These are phyloP conservation scores for Arxiozyma slooffiae DNA, from an alignment of 1,139 yeast species.

Conservation along the genomic window DNA sequence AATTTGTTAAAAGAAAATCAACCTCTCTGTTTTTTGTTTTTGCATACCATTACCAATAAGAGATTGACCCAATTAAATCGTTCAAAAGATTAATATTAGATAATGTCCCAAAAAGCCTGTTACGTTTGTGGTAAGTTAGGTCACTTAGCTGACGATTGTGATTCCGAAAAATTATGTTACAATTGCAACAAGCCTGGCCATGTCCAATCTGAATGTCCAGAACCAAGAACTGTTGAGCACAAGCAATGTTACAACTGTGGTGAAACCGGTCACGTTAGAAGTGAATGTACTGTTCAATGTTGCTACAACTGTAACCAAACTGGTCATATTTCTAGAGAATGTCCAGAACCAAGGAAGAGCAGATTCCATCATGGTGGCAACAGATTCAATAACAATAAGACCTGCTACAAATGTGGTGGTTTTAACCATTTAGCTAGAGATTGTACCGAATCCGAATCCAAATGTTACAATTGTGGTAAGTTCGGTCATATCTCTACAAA, in stretches of 20 bases:
- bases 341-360: constrained; percentile 39
- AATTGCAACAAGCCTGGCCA: constrained; percentile 89
- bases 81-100: neutral
- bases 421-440: constrained; percentile 90
- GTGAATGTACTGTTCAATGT: constrained; percentile 55
- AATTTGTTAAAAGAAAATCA: too few species aligned
- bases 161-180: constrained; percentile 78
- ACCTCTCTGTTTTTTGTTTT: too few species aligned
- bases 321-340: constrained; percentile 76
- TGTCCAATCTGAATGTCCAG: constrained; percentile 78
- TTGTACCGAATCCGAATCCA: constrained; percentile 67
- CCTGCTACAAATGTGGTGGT: constrained; percentile 89
- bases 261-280: constrained; percentile 65
- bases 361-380: constrained; percentile 7
- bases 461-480: constrained; percentile 90
- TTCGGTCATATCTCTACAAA: constrained; percentile 83
- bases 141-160: constrained; percentile 82
- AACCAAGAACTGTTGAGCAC: constrained; percentile 71
- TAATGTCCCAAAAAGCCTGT: constrained; percentile 72
- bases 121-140: constrained; percentile 90
- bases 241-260: constrained; percentile 85
- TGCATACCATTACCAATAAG: too few species aligned
- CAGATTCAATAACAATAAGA: constrained; percentile 9
- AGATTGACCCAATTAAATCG: neutral
- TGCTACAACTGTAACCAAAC: constrained; percentile 83